A percentile compares a stretch with the other conserved stretches of the same genome.
phyloP scores from a whole-genome alignment of 2,329 filamentous ascomycete species.

The Botrytis sinoallii region DNA sequence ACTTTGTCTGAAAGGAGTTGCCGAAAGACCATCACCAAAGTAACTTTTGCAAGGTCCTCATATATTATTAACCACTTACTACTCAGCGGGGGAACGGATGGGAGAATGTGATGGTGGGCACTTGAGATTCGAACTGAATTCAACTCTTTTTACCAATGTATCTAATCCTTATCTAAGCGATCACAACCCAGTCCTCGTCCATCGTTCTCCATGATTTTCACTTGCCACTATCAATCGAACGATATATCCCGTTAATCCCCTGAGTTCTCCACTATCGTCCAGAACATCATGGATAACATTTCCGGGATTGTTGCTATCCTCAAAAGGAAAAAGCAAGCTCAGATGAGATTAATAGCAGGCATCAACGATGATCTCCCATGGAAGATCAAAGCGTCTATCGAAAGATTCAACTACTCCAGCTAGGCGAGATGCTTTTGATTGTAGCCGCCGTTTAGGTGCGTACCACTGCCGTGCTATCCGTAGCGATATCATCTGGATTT shows the following conservation, averaged over 20 bases:
- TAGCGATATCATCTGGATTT: neutral
- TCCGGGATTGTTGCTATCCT: neutral
- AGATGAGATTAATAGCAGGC: neutral
- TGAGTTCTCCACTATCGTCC: neutral
- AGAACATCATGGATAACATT: neutral
- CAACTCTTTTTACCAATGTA: neutral
- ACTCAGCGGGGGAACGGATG: neutral
- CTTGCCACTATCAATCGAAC: constrained; percentile 6
- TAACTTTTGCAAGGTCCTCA: neutral
- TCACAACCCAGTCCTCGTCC: neutral
- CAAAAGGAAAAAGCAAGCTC: constrained; percentile 1
- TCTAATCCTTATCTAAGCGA: neutral
- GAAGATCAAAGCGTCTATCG: constrained; percentile 6
- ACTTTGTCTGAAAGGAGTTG: neutral
- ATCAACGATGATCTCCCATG: neutral
- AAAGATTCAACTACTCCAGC: neutral
- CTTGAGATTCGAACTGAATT: neutral
- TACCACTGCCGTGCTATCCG: constrained; percentile 5
- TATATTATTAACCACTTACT: neutral
- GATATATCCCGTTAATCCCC: neutral
- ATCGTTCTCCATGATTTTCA: neutral
- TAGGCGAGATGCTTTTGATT: neutral
- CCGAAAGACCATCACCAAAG: neutral
- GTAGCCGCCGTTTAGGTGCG: neutral
- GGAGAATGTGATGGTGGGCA: neutral